These are phyloP conservation scores for Phytophthora lateralis DNA, from an alignment of 352 stramenopile genomes.

Conservation along the genomic window DNA sequence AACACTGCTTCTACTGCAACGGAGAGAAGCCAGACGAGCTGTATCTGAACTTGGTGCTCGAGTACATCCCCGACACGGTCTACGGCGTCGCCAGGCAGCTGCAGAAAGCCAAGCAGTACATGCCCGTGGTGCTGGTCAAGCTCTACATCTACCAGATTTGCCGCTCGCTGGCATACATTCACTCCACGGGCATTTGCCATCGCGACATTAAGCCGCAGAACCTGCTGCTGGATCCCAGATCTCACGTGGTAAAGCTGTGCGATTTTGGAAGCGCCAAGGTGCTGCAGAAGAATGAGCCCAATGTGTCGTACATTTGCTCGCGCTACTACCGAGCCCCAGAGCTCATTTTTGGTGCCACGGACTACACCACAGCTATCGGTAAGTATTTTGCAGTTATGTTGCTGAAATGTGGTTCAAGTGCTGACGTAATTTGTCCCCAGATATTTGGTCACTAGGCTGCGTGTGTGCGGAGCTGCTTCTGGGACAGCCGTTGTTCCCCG, in stretches of 20 bases:
- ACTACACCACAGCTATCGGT: constrained; percentile 99
- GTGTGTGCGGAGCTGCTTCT: constrained; percentile 98
- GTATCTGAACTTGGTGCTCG: constrained; percentile 99
- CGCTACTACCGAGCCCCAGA: constrained; percentile 99
- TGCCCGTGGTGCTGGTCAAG: constrained; percentile 97
- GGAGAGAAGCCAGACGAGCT: constrained; percentile 95
- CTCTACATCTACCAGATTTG: constrained; percentile 99
- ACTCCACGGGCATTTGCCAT: constrained; percentile 98
- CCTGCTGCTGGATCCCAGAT: constrained; percentile 96
- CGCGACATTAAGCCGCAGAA: constrained; percentile 99
- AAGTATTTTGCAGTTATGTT: constrained; percentile 4
- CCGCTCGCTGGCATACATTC: constrained; percentile 97
- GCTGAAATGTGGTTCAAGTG: neutral
- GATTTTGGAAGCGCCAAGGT: constrained; percentile 98
- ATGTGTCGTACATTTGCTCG: constrained; percentile 99
- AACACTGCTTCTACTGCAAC: constrained; percentile 99
- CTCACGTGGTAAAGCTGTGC: constrained; percentile 98
- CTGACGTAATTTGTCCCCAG: constrained; percentile 51
- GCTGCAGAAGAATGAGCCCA: constrained; percentile 97
- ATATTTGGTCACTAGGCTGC: constrained; percentile 97
- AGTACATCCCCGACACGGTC: constrained; percentile 99
- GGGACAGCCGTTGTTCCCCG: constrained; percentile 98
- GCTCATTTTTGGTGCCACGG: constrained; percentile 99
- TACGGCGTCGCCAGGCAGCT: constrained; percentile 96
- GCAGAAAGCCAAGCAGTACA: constrained; percentile 97